phyloP scores from a whole-genome alignment of 306 rosid species.

The Pueraria montana region DNA sequence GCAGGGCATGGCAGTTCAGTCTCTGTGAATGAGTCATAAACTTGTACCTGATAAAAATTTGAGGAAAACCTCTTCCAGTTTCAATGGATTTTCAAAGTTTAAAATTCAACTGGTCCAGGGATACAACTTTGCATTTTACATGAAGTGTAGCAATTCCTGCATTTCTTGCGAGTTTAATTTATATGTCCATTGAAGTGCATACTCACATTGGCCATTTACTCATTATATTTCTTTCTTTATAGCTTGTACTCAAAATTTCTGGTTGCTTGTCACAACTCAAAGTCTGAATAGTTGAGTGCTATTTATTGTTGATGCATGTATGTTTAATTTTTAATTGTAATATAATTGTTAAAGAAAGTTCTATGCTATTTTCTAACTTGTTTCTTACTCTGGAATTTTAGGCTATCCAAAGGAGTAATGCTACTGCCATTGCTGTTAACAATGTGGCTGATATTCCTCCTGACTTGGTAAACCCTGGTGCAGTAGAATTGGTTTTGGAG shows the following conservation, averaged over 20 bases:
- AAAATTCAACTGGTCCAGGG: background rate
- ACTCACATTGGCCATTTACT: slow-evolving; percentile 1
- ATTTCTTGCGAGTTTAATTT: slow-evolving; percentile 27
- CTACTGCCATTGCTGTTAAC: slow-evolving; percentile 55
- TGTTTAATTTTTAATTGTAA: slow-evolving; percentile 19
- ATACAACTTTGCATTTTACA: slow-evolving; percentile 20
- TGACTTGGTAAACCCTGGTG: slow-evolving; percentile 78
- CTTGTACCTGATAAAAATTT: background rate
- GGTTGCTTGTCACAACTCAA: background rate
- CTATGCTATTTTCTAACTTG: slow-evolving; percentile 34
- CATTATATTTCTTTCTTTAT: slow-evolving; percentile 17
- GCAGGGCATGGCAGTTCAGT: slow-evolving; percentile 16
- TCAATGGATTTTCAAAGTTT: slow-evolving; percentile 7
- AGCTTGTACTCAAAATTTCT: slow-evolving; percentile 7
- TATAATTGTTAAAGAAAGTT: background rate
- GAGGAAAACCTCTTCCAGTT: slow-evolving; percentile 11
- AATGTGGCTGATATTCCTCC: slow-evolving; percentile 72
- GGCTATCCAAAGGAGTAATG: slow-evolving; percentile 72
- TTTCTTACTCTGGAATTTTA: slow-evolving; percentile 49
- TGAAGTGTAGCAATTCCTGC: background rate
- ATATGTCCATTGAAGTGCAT: background rate
- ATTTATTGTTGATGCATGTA: slow-evolving; percentile 8
- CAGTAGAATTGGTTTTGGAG: slow-evolving; percentile 79
- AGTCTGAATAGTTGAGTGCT: slow-evolving; percentile 9
- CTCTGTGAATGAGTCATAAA: slow-evolving; percentile 7